Percentiles rank a stretch among this genome's conserved stretches.
These are phyloP conservation scores for Pseudofabraea citricarpa DNA, from an alignment of 2,329 filamentous ascomycete species.

Conservation along the genomic window DNA sequence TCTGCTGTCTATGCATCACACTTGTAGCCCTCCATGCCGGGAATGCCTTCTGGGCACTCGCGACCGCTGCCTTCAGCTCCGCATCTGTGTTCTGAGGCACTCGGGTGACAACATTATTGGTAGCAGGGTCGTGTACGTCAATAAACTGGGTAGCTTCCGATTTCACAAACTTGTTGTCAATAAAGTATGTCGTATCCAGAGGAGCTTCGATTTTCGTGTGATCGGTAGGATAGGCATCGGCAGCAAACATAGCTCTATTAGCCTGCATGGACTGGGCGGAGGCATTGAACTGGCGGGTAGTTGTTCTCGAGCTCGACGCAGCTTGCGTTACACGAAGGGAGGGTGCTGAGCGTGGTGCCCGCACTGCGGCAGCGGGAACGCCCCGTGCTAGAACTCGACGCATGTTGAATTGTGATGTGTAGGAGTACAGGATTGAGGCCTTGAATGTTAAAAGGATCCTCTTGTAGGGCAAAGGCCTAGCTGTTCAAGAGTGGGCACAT, in stretches of 20 bases:
- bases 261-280: conserved; percentile 51
- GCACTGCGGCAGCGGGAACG: conserved; percentile 20
- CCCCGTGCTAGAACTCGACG: conserved; percentile 23
- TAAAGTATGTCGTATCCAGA: conserved; percentile 72
- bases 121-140: conserved; percentile 76
- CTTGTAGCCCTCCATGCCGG: conserved; percentile 68
- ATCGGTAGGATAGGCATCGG: conserved; percentile 60
- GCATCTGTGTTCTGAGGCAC: conserved; percentile 77
- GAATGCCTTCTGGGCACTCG: conserved; percentile 72
- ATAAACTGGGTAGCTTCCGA: conserved; percentile 70
- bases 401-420: conserved; percentile 17
- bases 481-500: background rate
- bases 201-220: conserved; percentile 67
- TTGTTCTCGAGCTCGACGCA: conserved; percentile 23
- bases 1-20: conserved; percentile 70
- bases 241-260: conserved; percentile 45
- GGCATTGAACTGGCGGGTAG: conserved; percentile 51
- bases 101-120: conserved; percentile 78
- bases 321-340: conserved; percentile 23
- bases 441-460: background rate
- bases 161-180: conserved; percentile 72
- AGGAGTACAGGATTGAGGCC: background rate
- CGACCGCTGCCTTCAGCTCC: conserved; percentile 71
- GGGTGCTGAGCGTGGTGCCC: conserved; percentile 18
- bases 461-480: background rate